Percentiles rank a stretch among this genome's conserved stretches.
Evolutionary conservation across 768 basidiomycete species (phyloP).

Genomic region (Phylloporus rhodoxanthus): DNA sequence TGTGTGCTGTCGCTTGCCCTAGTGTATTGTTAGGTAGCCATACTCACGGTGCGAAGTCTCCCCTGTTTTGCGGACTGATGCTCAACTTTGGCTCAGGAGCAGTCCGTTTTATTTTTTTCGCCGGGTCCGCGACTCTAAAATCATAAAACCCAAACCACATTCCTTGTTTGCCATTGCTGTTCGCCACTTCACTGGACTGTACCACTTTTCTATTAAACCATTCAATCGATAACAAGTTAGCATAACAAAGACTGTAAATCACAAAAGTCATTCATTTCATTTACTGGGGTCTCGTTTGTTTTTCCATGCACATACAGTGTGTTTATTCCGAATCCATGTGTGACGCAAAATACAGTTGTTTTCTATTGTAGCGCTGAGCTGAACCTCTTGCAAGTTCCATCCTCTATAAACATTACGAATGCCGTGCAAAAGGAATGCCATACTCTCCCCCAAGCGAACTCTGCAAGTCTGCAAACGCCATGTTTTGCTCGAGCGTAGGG

Average conservation of each 20-base stretch:
- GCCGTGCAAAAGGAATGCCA: conserved; percentile 19
- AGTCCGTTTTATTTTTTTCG: conserved; percentile 2
- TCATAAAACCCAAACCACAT: conserved; percentile 19
- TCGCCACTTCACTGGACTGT: conserved; percentile 25
- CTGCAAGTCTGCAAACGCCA: conserved; percentile 71
- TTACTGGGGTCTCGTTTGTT: conserved; percentile 9
- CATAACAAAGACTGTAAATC: conserved; percentile 25
- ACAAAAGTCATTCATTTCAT: conserved; percentile 23
- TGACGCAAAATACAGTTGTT: conserved; percentile 12
- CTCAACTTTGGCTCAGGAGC: conserved; percentile 19
- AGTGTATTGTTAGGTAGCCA: conserved; percentile 52
- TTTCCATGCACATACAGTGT: conserved; percentile 22
- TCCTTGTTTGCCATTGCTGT: conserved; percentile 13
- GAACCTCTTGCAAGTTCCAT: neutral
- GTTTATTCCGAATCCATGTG: conserved; percentile 10
- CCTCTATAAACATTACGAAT: conserved; percentile 1
- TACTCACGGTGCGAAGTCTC: conserved; percentile 38
- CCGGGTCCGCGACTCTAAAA: conserved; percentile 27
- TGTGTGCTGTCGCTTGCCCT: conserved; percentile 34
- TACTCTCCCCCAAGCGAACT: conserved; percentile 36
- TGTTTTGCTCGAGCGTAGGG: conserved; percentile 76
- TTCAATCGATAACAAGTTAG: conserved; percentile 17
- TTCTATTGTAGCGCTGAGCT: neutral
- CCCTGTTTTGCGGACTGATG: conserved; percentile 19
- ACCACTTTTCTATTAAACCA: conserved; percentile 18